Evolutionary conservation across 768 basidiomycete species (phyloP).

Genomic region (Trametes punicea): DNA sequence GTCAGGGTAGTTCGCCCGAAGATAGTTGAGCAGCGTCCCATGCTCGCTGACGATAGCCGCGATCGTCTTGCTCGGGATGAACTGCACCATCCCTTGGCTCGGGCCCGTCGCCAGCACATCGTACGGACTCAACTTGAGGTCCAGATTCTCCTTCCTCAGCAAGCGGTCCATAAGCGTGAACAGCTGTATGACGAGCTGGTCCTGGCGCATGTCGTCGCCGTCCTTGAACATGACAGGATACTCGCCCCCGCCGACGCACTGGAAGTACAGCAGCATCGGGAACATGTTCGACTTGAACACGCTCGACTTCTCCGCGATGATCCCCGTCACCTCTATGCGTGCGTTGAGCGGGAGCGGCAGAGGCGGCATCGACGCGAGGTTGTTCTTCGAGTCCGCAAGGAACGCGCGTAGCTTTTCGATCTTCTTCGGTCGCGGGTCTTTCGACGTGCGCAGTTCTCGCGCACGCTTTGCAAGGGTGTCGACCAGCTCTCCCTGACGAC

Average conservation of each 20-base stretch:
- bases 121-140: constrained; percentile 88
- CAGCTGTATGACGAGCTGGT: constrained; percentile 97
- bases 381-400: constrained; percentile 82
- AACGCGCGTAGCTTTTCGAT: constrained; percentile 91
- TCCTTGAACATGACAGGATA: constrained; percentile 98
- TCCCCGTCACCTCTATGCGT: constrained; percentile 77
- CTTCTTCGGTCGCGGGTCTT: constrained; percentile 94
- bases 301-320: constrained; percentile 87
- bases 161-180: constrained; percentile 97
- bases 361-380: constrained; percentile 71
- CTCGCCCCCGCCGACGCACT: constrained; percentile 77
- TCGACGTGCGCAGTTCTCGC: constrained; percentile 81
- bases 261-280: constrained; percentile 88
- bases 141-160: constrained; percentile 90
- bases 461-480: constrained; percentile 84
- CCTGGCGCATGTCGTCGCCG: constrained; percentile 97
- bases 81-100: constrained; percentile 93
- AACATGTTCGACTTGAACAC: constrained; percentile 98
- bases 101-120: constrained; percentile 91
- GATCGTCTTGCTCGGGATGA: constrained; percentile 93
- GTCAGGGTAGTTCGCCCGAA: constrained; percentile 84
- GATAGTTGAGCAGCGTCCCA: constrained; percentile 82
- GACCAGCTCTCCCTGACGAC: constrained; percentile 88
- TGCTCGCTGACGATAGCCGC: constrained; percentile 93
- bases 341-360: constrained; percentile 92